Evolutionary conservation across 345 rosid species (phyloP).

Genomic region (Brassica incana): DNA sequence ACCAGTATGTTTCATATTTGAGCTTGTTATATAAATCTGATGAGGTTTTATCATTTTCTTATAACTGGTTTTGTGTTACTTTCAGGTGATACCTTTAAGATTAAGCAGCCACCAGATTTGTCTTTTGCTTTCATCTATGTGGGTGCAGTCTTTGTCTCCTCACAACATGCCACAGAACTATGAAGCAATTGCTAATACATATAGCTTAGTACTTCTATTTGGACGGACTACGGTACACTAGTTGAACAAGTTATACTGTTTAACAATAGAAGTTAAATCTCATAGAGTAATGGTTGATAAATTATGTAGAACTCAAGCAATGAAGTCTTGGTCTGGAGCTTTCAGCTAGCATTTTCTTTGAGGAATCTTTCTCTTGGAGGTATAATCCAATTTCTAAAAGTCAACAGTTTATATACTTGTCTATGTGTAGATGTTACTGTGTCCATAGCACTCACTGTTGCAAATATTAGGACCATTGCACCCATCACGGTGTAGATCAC

Average conservation of each 20-base stretch:
- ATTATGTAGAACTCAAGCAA: conserved; percentile 52
- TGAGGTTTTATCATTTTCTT: background rate
- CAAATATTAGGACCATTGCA: conserved; percentile 54
- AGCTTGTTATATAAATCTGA: background rate
- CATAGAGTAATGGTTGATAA: background rate
- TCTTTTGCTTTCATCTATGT: conserved; percentile 63
- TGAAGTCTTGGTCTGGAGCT: conserved; percentile 62
- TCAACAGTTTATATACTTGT: no score
- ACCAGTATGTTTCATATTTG: conserved; percentile 33
- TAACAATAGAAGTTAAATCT: background rate
- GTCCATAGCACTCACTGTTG: background rate
- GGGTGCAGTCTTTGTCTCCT: conserved; percentile 75
- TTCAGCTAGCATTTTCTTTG: conserved; percentile 69
- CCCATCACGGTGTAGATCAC: conserved; percentile 65
- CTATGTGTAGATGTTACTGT: no score
- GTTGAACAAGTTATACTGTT: background rate
- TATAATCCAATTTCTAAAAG: conserved; percentile 12
- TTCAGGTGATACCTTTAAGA: conserved; percentile 54
- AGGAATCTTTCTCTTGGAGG: conserved; percentile 55
- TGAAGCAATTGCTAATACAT: conserved; percentile 82
- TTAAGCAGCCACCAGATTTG: conserved; percentile 72
- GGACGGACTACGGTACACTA: conserved; percentile 59
- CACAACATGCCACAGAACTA: conserved; percentile 63
- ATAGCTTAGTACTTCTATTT: conserved; percentile 59
- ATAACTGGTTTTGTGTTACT: background rate